These are phyloP conservation scores for Gentiana dahurica DNA, from an alignment of 257 asterid species.

Conservation along the genomic window DNA sequence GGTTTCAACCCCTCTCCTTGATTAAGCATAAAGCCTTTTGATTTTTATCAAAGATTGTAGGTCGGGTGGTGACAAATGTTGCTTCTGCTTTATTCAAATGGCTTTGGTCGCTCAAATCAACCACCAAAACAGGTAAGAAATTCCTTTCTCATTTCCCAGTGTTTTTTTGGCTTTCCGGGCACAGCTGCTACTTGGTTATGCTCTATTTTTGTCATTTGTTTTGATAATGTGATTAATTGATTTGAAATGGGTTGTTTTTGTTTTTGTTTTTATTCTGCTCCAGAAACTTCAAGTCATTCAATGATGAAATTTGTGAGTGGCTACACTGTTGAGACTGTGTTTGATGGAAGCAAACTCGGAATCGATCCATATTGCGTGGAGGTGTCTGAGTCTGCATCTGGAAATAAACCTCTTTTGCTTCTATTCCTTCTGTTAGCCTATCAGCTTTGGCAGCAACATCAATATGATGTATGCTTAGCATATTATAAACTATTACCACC, in stretches of 20 bases:
- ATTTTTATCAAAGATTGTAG: slow-evolving; percentile 48
- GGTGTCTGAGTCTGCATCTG: slow-evolving; percentile 57
- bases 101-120: slow-evolving; percentile 73
- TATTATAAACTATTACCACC: too few relatives aligned
- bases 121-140: slow-evolving; percentile 47
- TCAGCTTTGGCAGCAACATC: slow-evolving; percentile 71
- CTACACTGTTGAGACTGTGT: slow-evolving; percentile 85
- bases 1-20: neutral
- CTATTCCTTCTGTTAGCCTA: slow-evolving; percentile 71
- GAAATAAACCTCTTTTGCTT: too few relatives aligned
- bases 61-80: slow-evolving; percentile 74
- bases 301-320: slow-evolving; percentile 95
- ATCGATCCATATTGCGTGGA: slow-evolving; percentile 71
- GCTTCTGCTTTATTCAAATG: slow-evolving; percentile 73
- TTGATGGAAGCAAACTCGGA: slow-evolving; percentile 92
- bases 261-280: too few relatives aligned
- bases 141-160: slow-evolving; percentile 1
- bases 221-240: slow-evolving; percentile 10
- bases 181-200: neutral
- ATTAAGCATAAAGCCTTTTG: neutral
- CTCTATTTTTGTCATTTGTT: neutral
- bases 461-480: too few relatives aligned
- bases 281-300: slow-evolving; percentile 71
- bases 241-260: slow-evolving; percentile 9
- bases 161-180: neutral